Conservation (phyloP, 805 yeast species). For the Barnettozyma pratensis region DNA sequence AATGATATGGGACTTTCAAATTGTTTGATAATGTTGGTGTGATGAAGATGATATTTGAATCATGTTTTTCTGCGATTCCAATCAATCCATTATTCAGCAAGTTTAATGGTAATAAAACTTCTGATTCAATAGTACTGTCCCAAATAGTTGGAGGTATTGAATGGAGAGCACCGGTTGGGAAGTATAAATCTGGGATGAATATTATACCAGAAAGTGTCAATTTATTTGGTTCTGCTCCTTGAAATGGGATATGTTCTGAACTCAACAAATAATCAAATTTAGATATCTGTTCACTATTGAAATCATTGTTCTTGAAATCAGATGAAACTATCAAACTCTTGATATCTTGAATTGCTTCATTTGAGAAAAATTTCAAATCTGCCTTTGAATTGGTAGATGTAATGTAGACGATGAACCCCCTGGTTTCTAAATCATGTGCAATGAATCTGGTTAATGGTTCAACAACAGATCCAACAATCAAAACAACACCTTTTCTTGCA, state of each 20-base stretch:
- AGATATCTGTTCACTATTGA: slow-evolving; percentile 39
- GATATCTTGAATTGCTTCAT: slow-evolving; percentile 63
- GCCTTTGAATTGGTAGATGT: slow-evolving; percentile 38
- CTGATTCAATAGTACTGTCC: slow-evolving; percentile 40
- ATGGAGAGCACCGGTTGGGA: slow-evolving; percentile 66
- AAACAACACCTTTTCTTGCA: slow-evolving; percentile 68
- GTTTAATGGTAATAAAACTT: slow-evolving; percentile 43
- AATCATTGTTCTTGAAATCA: slow-evolving; percentile 35
- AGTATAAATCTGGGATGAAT: slow-evolving; percentile 63
- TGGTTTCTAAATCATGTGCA: slow-evolving; percentile 66
- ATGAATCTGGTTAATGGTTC: slow-evolving; percentile 68
- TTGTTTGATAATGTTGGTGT: slow-evolving; percentile 53
- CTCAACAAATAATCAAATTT: slow-evolving; percentile 45
- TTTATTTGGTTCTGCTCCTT: slow-evolving; percentile 50
- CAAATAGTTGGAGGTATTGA: slow-evolving; percentile 46
- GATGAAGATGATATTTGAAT: slow-evolving; percentile 44
- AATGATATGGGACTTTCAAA: slow-evolving; percentile 55
- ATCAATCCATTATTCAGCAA: slow-evolving; percentile 53
- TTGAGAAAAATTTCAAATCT: slow-evolving; percentile 40
- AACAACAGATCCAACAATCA: slow-evolving; percentile 70
- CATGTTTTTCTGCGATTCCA: slow-evolving; percentile 45
- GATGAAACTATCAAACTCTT: slow-evolving; percentile 54
- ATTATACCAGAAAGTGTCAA: slow-evolving; percentile 61
- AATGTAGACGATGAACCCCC: slow-evolving; percentile 80
- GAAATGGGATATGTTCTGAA: slow-evolving; percentile 53